phyloP scores from a whole-genome alignment of 1,139 yeast genomes.

The Petasospora fabianii region DNA sequence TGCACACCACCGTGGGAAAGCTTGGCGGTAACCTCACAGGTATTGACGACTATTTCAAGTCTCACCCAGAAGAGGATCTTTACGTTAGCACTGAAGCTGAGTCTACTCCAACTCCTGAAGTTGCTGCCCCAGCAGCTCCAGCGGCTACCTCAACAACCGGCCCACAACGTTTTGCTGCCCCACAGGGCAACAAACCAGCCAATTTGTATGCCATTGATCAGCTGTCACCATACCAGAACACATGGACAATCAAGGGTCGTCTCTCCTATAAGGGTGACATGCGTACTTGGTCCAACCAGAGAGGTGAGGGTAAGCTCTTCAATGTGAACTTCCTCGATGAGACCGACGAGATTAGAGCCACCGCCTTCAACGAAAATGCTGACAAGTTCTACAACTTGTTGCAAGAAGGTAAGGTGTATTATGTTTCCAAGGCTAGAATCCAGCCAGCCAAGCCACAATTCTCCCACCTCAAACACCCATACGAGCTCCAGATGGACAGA shows the following conservation, averaged over 20 bases:
- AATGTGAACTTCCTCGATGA: slow-evolving; percentile 88
- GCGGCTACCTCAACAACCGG: slow-evolving; percentile 15
- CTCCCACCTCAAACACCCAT: slow-evolving; percentile 80
- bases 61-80: slow-evolving; percentile 51
- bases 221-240: slow-evolving; percentile 84
- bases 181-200: slow-evolving; percentile 31
- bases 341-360: slow-evolving; percentile 93
- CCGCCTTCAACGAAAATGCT: slow-evolving; percentile 88
- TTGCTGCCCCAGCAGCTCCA: slow-evolving; percentile 6
- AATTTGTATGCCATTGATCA: slow-evolving; percentile 74
- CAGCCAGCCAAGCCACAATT: slow-evolving; percentile 84
- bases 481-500: slow-evolving; percentile 79
- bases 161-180: too few species aligned
- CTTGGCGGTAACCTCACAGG: slow-evolving; percentile 38
- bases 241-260: slow-evolving; percentile 92
- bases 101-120: slow-evolving; percentile 27
- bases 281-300: slow-evolving; percentile 80
- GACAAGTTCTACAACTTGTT: slow-evolving; percentile 70
- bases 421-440: slow-evolving; percentile 76
- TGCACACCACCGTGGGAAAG: slow-evolving; percentile 38
- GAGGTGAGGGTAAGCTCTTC: slow-evolving; percentile 89
- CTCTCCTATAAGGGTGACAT: slow-evolving; percentile 85
- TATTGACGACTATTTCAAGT: slow-evolving; percentile 50
- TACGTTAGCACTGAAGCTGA: slow-evolving; percentile 28
- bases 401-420: slow-evolving; percentile 88